Conservation (phyloP, 805 yeast genomes). For the Lipomyces lipofer region DNA sequence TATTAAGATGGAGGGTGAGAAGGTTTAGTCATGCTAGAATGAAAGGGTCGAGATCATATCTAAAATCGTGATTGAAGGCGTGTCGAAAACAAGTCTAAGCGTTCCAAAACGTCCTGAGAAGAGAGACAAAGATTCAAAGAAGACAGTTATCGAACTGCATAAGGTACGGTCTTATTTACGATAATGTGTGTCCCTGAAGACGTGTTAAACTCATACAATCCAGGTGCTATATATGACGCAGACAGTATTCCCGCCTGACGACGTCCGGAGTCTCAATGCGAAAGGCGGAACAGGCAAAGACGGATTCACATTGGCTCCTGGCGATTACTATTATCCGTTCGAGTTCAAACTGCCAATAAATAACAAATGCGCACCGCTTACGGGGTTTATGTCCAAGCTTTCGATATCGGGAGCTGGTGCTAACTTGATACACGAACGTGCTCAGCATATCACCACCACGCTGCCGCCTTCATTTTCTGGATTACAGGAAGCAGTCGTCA, state of each 20-base stretch:
- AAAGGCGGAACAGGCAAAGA: constrained; percentile 26
- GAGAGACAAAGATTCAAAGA: constrained; percentile 10
- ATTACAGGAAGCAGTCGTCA: constrained; percentile 18
- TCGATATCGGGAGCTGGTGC: constrained; percentile 17
- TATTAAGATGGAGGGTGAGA: constrained; percentile 38
- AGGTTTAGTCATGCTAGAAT: neutral
- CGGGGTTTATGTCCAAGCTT: constrained; percentile 12
- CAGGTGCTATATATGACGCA: constrained; percentile 35
- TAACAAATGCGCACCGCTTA: constrained; percentile 21
- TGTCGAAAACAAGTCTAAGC: constrained; percentile 33
- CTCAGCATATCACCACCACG: constrained; percentile 28
- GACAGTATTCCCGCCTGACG: constrained; percentile 43
- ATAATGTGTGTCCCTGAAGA: no score
- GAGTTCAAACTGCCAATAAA: constrained; percentile 40
- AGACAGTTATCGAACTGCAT: constrained; percentile 32
- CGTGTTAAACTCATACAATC: neutral
- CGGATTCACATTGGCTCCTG: constrained; percentile 41
- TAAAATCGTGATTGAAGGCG: constrained; percentile 5
- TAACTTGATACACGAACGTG: constrained; percentile 23
- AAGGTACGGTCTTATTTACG: constrained; percentile 24
- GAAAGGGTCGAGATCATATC: neutral
- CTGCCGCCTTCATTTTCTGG: constrained; percentile 41
- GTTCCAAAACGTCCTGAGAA: constrained; percentile 24
- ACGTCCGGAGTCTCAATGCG: constrained; percentile 26
- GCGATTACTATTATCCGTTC: constrained; percentile 41